Percentiles rank a stretch among this genome's conserved stretches.
phyloP scores from a whole-genome alignment of 768 basidiomycete species.

The Paxillus ammoniavirescens region DNA sequence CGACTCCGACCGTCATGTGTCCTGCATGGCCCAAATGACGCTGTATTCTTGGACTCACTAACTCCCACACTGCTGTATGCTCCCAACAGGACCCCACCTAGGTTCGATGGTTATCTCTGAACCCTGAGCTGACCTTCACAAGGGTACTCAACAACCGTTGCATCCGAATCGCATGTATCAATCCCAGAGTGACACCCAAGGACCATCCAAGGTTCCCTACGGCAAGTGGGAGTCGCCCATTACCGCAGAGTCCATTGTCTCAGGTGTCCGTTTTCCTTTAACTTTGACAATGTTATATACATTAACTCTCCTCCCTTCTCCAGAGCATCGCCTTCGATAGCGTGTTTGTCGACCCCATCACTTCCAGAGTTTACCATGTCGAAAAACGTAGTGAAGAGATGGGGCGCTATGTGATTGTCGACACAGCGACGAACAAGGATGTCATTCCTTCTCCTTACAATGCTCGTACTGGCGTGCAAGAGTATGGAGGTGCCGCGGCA shows the following conservation, averaged over 20 bases:
- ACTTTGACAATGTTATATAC: neutral
- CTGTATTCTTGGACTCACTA: too few relatives aligned
- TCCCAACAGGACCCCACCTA: too few relatives aligned
- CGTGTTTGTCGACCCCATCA: constrained; percentile 51
- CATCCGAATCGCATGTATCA: too few relatives aligned
- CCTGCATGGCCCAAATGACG: too few relatives aligned
- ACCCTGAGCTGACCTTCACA: too few relatives aligned
- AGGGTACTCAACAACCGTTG: too few relatives aligned
- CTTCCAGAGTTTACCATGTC: constrained; percentile 47
- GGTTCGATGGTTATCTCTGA: too few relatives aligned
- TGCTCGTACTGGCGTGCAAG: constrained; percentile 55
- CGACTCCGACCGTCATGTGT: too few relatives aligned
- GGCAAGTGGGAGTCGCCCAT: constrained; percentile 63
- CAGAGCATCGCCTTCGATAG: constrained; percentile 37
- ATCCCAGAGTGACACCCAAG: too few relatives aligned
- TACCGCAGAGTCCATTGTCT: constrained; percentile 45
- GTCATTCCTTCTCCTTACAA: constrained; percentile 53
- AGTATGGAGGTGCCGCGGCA: constrained; percentile 67
- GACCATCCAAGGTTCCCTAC: constrained; percentile 40
- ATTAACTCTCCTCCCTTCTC: neutral
- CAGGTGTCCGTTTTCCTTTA: constrained; percentile 33
- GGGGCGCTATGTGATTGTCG: constrained; percentile 53
- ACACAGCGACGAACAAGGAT: constrained; percentile 42
- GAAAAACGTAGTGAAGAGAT: constrained; percentile 48
- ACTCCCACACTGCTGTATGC: too few relatives aligned